Evolutionary conservation across 225 moss, liverwort and hornwort genomes (phyloP), one percentile per base, ranked within the genome.

Genomic region (Pleurozium schreberi): DNA sequence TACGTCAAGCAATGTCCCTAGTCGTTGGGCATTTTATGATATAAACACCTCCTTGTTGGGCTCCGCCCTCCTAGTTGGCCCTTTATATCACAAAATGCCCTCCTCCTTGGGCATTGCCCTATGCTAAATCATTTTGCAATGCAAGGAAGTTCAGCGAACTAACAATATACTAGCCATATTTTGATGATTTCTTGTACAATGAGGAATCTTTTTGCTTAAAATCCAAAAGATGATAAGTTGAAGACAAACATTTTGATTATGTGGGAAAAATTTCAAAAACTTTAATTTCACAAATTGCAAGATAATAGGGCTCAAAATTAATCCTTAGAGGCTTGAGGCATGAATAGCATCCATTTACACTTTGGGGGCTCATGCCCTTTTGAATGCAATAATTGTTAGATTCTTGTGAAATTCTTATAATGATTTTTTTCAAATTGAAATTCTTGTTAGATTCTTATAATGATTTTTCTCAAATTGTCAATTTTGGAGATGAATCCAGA

Each of bases 311-410:
- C 42, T 70, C 42, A 9, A 71, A 43, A 9, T 43, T 71, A 42
- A 9, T 9, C 9, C 9, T 27, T 9, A 15, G 27, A 43, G 9
- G 27, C 43, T 1, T 30, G 2, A 47, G 6, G 30, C 5, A 73
- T 6, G 18, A 18, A 45, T 45, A 30, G 11, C 30, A 73, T 5
- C 4, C 15, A 42, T 42, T 26, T 70, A 5, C 0, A 45, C 45
- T 45, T 18, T 45, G 0, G 10, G 6, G 2, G 2, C n/a, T n/a
- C n/a, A 30, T 2, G 18, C 4, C 18, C 30, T 3, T 74, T 2
- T 0, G 2, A 0, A 0, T 74, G 18, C 31, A 74, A 74, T 74
- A 31, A 31, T 74, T 74, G 6, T 47, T 74, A 31, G 1, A 74
- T 31, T 74, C 18, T 74, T 47, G 3, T 31, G 1, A 17, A 18